Evolutionary conservation across 176 grass and related monocot species (phyloP), one percentile per base, ranked within the genome.

Genomic region (Carex myosuroides): DNA sequence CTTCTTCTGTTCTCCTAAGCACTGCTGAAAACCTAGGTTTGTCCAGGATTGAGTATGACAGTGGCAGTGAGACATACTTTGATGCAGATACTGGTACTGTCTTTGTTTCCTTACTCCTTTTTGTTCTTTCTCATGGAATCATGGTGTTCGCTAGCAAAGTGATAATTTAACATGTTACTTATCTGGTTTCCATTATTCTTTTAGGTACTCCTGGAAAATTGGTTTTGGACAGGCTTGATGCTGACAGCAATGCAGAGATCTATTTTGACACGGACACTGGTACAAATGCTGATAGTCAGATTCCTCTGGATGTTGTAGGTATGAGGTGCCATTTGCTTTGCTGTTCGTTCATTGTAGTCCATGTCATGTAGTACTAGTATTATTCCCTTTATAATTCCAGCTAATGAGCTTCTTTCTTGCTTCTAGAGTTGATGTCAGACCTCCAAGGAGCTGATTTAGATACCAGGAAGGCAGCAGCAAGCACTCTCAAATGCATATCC

Each of bases 361-460:
- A 37, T 37, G 30, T 68, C 8, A 67, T 67, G 64, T 37, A 16
- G 37, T 39, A 39, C 37, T 39, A 39, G 37, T 30, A 35, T 3
- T 37, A 11, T 67, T 67, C 35, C 6, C 6, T 42, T 70, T n/a
- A 70, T 32, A 70, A 14, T 70, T 70, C 66, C n/a, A 39, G 33
- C 22, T n/a, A 33, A 42, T 6, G 32, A 42, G 66, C 8, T 42
- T 42, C 13, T 70, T 41, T 18, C 54, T 66, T 20, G 1, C 71
- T 54, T 54, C 13, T 76, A 7, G 22, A 76, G 13, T 32, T 76
- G 48, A 26, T 76, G 72, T 76, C 72, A 55, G 42, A 55, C 22
- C 20, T 76, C 12, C 72, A 76, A 54, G 72, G 72, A 76, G 72
- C 72, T 17, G 72, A 76, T 76, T 55, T 76, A 55, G 72, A 76